Base-by-base conservation (phyloP, 2,329 filamentous ascomycete species). In the Diaporthe aspalathi region DNA sequence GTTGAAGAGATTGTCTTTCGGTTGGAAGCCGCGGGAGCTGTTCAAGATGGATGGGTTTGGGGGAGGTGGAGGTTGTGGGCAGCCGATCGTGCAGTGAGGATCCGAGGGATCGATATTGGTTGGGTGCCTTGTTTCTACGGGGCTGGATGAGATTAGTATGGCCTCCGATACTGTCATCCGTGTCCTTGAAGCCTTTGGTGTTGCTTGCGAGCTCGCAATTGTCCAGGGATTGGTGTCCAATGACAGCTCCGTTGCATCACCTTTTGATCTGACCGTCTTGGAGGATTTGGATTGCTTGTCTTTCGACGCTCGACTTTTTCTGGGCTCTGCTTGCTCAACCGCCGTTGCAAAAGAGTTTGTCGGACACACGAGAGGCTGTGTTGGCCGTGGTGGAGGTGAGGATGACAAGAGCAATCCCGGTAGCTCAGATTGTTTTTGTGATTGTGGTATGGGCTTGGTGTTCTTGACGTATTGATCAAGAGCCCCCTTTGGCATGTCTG, bases 401-500 rank as follows among this genome's bases (percentile, higher is more conserved):
- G 70, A 24, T n/a, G 38, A 60, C 45, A 67, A n/a, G 5, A 66
- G 35, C 4, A 32, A 24, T 5, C 40, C 22, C 17, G 40, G 32
- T 2, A 27, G 45, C 43, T 66, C 71, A 8, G 53, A 12, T 16
- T 56, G 53, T 29, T 69, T 69, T 2, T 53, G 17, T 43, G 38
- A 20, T 22, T 12, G 29, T 20, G 47, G 32, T 14, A 17, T 32
- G 40, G 72, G n/a, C 67, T 84, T 84, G 29, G 79, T 81, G 45
- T 81, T 77, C 50, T 75, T 80, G 71, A 83, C 76, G 56, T 80
- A 85, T 12, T 77, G 80, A 62, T 85, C 80, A 7, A 85, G 72
- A 1, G 81, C 77, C 0, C 80, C 80, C 6, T 71, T 54, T 1
- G 74, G 74, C 75, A 79, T 79, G 16, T 76, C 74, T 24, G 49